These are phyloP conservation scores for Limnanthes douglasii DNA, from an alignment of 345 rosid species.

Conservation along the genomic window DNA sequence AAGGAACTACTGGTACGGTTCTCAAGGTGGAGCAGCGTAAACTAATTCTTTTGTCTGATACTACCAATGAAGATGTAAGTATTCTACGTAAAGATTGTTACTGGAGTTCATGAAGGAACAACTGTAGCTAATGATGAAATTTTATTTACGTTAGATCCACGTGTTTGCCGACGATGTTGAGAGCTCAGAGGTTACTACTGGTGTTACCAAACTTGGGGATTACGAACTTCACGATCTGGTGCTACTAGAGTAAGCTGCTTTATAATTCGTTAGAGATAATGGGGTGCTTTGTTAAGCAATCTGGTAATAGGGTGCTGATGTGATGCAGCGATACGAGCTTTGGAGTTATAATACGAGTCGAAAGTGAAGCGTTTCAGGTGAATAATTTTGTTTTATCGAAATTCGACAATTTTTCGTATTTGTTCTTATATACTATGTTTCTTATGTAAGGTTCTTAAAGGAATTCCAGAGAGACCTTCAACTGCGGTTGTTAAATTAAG, in stretches of 20 bases:
- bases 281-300: constrained; percentile 2
- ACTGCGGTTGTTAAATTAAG: constrained; percentile 73
- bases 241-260: constrained; percentile 59
- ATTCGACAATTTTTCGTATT: background rate
- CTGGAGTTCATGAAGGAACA: too few species aligned
- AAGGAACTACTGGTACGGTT: constrained; percentile 97
- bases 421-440: constrained; percentile 1
- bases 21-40: constrained; percentile 93
- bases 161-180: constrained; percentile 95
- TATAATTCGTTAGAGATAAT: constrained; percentile 1
- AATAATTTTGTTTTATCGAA: too few species aligned
- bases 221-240: constrained; percentile 97
- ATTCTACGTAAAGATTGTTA: too few species aligned
- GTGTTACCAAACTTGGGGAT: constrained; percentile 73
- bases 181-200: constrained; percentile 94
- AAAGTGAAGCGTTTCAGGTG: constrained; percentile 94
- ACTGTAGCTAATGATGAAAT: too few species aligned
- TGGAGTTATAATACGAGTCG: constrained; percentile 91
- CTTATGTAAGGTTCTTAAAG: constrained; percentile 74
- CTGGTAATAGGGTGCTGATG: constrained; percentile 3
- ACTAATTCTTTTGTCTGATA: constrained; percentile 74
- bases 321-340: constrained; percentile 69
- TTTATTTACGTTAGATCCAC: constrained; percentile 47
- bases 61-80: constrained; percentile 90
- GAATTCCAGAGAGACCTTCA: constrained; percentile 87